A percentile compares a stretch with the other conserved stretches of the same genome.
Evolutionary conservation across 176 grass and related monocot species (phyloP).

Genomic region (Bromus sterilis): DNA sequence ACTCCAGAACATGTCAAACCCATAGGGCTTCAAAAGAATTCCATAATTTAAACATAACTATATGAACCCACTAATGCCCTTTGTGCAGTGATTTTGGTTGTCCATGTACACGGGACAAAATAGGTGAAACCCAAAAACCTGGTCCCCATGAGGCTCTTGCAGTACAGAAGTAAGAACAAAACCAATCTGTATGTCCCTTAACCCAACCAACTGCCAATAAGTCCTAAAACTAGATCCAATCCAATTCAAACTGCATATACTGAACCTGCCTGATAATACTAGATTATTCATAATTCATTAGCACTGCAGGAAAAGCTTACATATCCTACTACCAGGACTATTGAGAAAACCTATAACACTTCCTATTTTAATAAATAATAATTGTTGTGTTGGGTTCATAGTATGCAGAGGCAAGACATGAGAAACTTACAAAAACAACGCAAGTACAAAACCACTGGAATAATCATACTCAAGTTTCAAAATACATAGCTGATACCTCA

Average conservation of each 20-base stretch:
- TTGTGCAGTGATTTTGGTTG: not conserved
- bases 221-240: not conserved
- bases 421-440: not conserved
- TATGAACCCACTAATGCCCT: not conserved
- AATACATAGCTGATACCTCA: not conserved
- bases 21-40: not conserved
- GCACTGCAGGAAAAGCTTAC: not conserved
- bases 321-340: not conserved
- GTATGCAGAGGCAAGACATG: not conserved
- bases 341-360: not conserved
- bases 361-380: not conserved
- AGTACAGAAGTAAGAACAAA: not conserved
- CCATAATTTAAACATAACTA: not conserved
- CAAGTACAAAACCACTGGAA: not conserved
- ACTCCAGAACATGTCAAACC: not conserved
- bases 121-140: not conserved
- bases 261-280: not conserved
- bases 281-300: not conserved
- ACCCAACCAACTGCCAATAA: not conserved
- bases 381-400: not conserved
- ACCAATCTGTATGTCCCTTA: not conserved
- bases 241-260: not conserved
- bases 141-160: not conserved
- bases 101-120: not conserved
- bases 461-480: not conserved